These are phyloP conservation scores for Hyphodiscus hymeniophilus DNA, from an alignment of 495 filamentous ascomycete genomes.

Conservation along the genomic window DNA sequence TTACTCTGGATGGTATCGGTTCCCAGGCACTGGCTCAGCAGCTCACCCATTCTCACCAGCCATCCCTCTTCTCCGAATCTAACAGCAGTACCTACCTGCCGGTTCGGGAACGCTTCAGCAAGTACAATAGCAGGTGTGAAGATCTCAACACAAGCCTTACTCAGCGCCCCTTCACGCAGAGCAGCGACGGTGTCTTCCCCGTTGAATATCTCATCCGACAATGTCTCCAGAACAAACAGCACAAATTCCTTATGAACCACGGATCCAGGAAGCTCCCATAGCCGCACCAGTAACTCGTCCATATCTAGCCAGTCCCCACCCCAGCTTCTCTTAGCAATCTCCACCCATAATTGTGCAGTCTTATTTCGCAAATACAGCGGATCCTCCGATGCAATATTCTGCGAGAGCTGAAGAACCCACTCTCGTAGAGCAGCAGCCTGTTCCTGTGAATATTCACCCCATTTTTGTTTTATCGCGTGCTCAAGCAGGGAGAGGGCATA, in stretches of 20 bases:
- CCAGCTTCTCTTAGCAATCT: slow-evolving; percentile 91
- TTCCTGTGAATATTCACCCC: slow-evolving; percentile 57
- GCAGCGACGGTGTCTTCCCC: slow-evolving; percentile 80
- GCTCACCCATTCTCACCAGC: slow-evolving; percentile 66
- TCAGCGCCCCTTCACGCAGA: slow-evolving; percentile 72
- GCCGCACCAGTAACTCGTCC: slow-evolving; percentile 71
- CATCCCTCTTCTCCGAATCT: slow-evolving; percentile 79
- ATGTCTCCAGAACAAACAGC: slow-evolving; percentile 75
- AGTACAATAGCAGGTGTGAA: slow-evolving; percentile 77
- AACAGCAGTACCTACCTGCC: slow-evolving; percentile 51
- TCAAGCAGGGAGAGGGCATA: slow-evolving; percentile 90
- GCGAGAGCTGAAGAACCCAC: slow-evolving; percentile 74
- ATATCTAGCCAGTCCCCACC: slow-evolving; percentile 86
- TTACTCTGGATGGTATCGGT: slow-evolving; percentile 52
- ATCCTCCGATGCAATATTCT: slow-evolving; percentile 61
- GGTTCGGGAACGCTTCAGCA: slow-evolving; percentile 59
- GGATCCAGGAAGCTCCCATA: slow-evolving; percentile 62
- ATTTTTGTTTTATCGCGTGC: slow-evolving; percentile 74
- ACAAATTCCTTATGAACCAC: slow-evolving; percentile 73
- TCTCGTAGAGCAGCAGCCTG: slow-evolving; percentile 56
- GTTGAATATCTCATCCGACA: slow-evolving; percentile 91
- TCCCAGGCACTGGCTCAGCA: slow-evolving; percentile 65
- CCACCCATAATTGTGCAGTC: slow-evolving; percentile 90
- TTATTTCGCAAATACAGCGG: slow-evolving; percentile 85
- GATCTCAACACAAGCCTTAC: slow-evolving; percentile 83